Base-by-base conservation (phyloP, 2,329 filamentous ascomycete genomes). In the Dendrostoma leiphaemia region DNA sequence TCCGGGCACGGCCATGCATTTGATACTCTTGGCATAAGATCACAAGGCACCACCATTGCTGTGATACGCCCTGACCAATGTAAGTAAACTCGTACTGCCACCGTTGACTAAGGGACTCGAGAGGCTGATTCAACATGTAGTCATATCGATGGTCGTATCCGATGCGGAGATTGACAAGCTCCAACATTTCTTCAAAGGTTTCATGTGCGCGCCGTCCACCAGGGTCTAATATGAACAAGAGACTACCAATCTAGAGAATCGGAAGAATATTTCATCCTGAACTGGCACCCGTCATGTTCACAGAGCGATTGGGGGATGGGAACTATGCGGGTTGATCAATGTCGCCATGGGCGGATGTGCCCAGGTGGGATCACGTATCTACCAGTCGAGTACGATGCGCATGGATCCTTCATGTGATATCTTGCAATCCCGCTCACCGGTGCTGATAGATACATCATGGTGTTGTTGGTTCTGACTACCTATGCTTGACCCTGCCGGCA, bases 1-100 rank as follows among this genome's bases (percentile, higher is more conserved):
- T 71, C 73, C 2, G 79, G 79, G 1, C 79, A 84, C 53, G 82
- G 82, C 0, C 73, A 81, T 41, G 79, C 78, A 1, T 86, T 86
- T 59, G 71, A 81, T 46, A 69, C 69, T 8, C 82, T 83, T 38
- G 81, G 81, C 0, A 69, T 86, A 12, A 71, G 78, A 51, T 65
- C 72, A 0, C 59, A 66, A 5, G 54, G 65, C 29, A 79, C 80
- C 0, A 76, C 74, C 0, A 58, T 84, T 4, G 72, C 81, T 0
- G 69, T 86, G 55, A 75, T 85, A 8, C 72, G 84, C 13, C 84
- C 83, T 1, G 83, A 86, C 69, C 82, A 85, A 69, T 82, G 81
- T 82, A 67, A 69, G 77, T 67, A 17, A 1, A n/a, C 4, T 6
- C 8, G 15, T 4, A 15, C 3, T 15, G 3, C n/a, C 3, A 12